These are phyloP conservation scores for Fraxinus quadrangulata DNA, from an alignment of 257 asterid species.

Conservation along the genomic window DNA sequence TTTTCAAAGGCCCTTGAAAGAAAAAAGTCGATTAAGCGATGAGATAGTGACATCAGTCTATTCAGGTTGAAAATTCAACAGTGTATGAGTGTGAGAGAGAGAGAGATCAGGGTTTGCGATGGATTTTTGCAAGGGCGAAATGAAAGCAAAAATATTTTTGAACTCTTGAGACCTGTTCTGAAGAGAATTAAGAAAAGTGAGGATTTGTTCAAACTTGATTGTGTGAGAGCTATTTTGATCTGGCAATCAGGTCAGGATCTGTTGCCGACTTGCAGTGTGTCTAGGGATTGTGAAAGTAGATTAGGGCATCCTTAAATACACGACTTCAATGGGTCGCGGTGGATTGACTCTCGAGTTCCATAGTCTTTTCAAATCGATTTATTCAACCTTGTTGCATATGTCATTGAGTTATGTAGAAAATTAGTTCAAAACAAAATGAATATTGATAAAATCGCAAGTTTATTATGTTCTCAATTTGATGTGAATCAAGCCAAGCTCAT, in stretches of 20 bases:
- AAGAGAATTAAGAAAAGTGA: not conserved
- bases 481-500: too few relatives aligned
- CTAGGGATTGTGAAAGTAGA: not conserved
- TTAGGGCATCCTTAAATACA: too few relatives aligned
- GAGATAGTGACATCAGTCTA: slow-evolving; percentile 12
- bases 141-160: slow-evolving; percentile 27
- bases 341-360: too few relatives aligned
- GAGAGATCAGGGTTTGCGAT: not conserved
- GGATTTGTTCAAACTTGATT: not conserved
- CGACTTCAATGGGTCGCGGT: accelerated
- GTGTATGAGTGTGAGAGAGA: not conserved
- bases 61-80: slow-evolving; percentile 27
- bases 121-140: not conserved
- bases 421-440: too few relatives aligned
- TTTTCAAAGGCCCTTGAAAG: slow-evolving; percentile 27
- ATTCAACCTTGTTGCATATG: too few relatives aligned
- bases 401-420: too few relatives aligned
- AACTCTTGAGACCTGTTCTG: slow-evolving; percentile 17
- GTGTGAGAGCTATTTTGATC: not conserved
- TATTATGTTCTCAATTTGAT: too few relatives aligned
- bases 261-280: not conserved
- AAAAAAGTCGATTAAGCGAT: slow-evolving; percentile 26
- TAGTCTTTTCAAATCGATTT: too few relatives aligned
- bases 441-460: too few relatives aligned
- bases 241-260: not conserved